Evolutionary conservation across 1,139 yeast species (phyloP).

Genomic region (Blastobotrys ciferrii): DNA sequence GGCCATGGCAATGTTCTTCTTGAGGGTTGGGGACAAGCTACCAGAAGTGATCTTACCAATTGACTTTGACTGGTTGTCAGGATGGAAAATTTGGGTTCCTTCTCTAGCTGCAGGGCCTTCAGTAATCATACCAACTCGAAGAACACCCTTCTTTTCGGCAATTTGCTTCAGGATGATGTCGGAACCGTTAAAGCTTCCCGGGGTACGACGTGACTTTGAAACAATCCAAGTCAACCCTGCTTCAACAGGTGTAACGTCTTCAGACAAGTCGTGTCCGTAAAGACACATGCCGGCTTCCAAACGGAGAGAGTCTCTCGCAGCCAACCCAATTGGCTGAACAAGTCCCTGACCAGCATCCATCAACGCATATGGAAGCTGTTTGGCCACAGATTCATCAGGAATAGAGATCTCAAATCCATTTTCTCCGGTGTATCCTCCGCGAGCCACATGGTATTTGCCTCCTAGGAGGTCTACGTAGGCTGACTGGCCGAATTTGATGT

Average conservation of each 20-base stretch:
- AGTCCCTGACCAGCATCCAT: slow-evolving; percentile 52
- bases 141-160: slow-evolving; percentile 56
- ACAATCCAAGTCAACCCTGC: slow-evolving; percentile 88
- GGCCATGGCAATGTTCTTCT: slow-evolving; percentile 84
- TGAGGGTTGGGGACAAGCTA: slow-evolving; percentile 80
- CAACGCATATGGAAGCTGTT: slow-evolving; percentile 60
- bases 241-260: slow-evolving; percentile 80
- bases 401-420: slow-evolving; percentile 94
- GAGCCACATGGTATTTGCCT: slow-evolving; percentile 62
- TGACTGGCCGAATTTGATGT: slow-evolving; percentile 74
- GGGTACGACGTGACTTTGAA: slow-evolving; percentile 70
- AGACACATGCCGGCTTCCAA: slow-evolving; percentile 98
- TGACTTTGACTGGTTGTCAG: slow-evolving; percentile 48
- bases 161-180: slow-evolving; percentile 67
- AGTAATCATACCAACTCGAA: slow-evolving; percentile 74
- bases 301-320: slow-evolving; percentile 93
- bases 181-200: slow-evolving; percentile 68
- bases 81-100: slow-evolving; percentile 62
- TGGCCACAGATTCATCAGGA: slow-evolving; percentile 57
- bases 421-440: slow-evolving; percentile 98
- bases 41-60: slow-evolving; percentile 88
- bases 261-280: slow-evolving; percentile 87
- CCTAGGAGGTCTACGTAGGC: slow-evolving; percentile 51
- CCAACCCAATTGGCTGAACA: slow-evolving; percentile 89
- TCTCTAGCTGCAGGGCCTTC: slow-evolving; percentile 94